Evolutionary conservation across 2,329 filamentous ascomycete genomes (phyloP).

Genomic region (Epichloe sibirici): DNA sequence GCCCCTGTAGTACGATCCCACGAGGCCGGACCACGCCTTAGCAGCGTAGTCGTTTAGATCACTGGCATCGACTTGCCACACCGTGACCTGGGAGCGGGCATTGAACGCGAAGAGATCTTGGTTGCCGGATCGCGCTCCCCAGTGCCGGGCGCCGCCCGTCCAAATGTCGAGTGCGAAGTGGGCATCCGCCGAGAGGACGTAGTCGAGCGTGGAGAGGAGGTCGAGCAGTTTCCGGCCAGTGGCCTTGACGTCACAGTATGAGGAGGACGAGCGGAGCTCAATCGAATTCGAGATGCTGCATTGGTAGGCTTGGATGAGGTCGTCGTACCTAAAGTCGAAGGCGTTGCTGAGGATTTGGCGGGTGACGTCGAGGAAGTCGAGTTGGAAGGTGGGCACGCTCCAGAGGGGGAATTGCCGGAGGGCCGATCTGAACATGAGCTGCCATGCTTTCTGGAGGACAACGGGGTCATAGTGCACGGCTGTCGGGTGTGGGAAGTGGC

Average conservation of each 20-base stretch:
- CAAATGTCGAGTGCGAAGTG: conserved; percentile 30
- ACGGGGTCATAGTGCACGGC: conserved; percentile 28
- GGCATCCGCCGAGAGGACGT: conserved; percentile 26
- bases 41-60: conserved; percentile 36
- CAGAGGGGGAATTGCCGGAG: conserved; percentile 21
- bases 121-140: conserved; percentile 11
- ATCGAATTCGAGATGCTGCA: conserved; percentile 9
- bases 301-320: conserved; percentile 21
- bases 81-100: conserved; percentile 36
- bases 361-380: conserved; percentile 37
- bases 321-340: conserved; percentile 27
- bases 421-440: conserved; percentile 25
- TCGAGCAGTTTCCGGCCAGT: conserved; percentile 18
- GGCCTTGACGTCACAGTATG: neutral
- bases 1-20: conserved; percentile 31
- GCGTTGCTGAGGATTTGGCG: conserved; percentile 35
- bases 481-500: conserved; percentile 26
- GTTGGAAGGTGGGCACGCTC: conserved; percentile 27
- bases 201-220: conserved; percentile 26
- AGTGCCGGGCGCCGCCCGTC: conserved; percentile 24
- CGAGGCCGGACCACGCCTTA: conserved; percentile 35
- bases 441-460: conserved; percentile 26
- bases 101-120: conserved; percentile 30
- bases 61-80: conserved; percentile 26
- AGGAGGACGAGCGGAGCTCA: conserved; percentile 12